These are phyloP conservation scores for Hypseocharis bilobata DNA, from an alignment of 441 rosid genomes.

Conservation along the genomic window DNA sequence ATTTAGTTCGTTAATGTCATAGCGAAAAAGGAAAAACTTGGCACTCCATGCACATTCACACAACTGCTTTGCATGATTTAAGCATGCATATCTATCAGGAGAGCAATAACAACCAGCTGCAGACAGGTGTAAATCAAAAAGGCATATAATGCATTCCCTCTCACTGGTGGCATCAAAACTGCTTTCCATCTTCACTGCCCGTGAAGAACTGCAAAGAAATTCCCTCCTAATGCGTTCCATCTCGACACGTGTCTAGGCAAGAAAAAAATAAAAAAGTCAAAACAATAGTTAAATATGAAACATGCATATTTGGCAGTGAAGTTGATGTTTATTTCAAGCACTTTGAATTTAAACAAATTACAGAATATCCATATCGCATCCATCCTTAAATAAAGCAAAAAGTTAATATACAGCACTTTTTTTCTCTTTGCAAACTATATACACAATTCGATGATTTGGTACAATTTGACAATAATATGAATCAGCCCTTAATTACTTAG, in stretches of 20 bases:
- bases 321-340: not conserved
- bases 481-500: no score
- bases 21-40: slow-evolving; percentile 78
- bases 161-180: slow-evolving; percentile 80
- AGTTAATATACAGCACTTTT: no score
- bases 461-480: no score
- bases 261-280: slow-evolving; percentile 16
- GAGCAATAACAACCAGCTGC: slow-evolving; percentile 93
- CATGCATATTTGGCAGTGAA: not conserved
- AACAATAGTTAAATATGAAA: not conserved
- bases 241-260: slow-evolving; percentile 68
- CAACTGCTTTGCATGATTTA: slow-evolving; percentile 79
- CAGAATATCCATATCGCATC: not conserved
- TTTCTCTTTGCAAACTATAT: no score
- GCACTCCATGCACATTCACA: slow-evolving; percentile 63
- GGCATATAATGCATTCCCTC: slow-evolving; percentile 82
- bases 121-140: slow-evolving; percentile 92
- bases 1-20: slow-evolving; percentile 65
- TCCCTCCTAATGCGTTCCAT: slow-evolving; percentile 65
- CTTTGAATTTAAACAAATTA: not conserved
- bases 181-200: slow-evolving; percentile 73
- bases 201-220: slow-evolving; percentile 49
- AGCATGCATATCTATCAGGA: slow-evolving; percentile 82
- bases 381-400: not conserved
- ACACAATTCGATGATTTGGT: no score